Evolutionary conservation across 257 asterid genomes (phyloP).

Genomic region (Ophiorrhiza pumila): DNA sequence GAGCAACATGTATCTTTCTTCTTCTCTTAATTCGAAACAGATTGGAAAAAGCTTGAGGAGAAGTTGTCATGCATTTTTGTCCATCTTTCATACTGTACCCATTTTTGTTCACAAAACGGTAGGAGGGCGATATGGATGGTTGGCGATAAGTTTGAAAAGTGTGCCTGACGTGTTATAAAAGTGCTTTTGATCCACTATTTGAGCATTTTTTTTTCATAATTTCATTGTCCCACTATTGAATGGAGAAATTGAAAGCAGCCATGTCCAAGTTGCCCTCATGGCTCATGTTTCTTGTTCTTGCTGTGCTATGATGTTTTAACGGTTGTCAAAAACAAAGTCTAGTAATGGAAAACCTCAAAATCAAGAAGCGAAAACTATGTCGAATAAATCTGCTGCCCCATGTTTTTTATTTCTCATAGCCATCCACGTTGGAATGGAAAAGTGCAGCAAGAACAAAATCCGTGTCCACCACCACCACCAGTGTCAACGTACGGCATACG

Average conservation of each 20-base stretch:
- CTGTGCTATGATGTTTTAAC: background rate
- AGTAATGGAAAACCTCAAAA: background rate
- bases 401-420: background rate
- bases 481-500: background rate
- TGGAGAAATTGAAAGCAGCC: no score
- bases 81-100: no score
- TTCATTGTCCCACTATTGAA: no score
- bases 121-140: no score
- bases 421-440: constrained; percentile 7
- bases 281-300: background rate
- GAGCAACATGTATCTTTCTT: no score
- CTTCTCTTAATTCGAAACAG: no score
- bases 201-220: no score
- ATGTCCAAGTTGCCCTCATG: no score
- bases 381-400: background rate
- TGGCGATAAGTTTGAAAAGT: background rate
- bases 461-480: background rate
- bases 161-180: background rate
- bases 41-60: no score
- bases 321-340: no score
- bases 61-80: no score
- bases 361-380: background rate
- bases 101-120: no score
- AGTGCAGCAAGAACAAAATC: background rate
- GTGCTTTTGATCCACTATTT: background rate